Percentiles rank a stretch among this genome's conserved stretches.
These are phyloP conservation scores for Coemansia sp. DNA, from an alignment of 192 early-diverging fungal species.

Conservation along the genomic window DNA sequence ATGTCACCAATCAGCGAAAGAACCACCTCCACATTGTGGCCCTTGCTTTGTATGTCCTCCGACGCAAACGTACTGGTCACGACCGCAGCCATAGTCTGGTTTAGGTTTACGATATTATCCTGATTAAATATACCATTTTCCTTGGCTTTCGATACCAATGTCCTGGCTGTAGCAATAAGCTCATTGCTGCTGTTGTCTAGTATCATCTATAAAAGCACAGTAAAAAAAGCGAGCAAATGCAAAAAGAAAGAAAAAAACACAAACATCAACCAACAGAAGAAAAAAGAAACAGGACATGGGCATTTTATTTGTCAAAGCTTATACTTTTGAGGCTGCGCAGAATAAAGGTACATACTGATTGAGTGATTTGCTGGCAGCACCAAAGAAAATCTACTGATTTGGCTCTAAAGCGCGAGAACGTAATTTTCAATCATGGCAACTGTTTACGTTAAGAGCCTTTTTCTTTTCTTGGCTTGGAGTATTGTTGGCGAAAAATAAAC, in stretches of 20 bases:
- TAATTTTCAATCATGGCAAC: background rate
- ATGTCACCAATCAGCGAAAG: constrained; percentile 18
- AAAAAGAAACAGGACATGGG: background rate
- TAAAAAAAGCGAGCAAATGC: background rate
- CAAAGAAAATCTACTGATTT: background rate
- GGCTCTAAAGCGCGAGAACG: background rate
- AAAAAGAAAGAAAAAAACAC: background rate
- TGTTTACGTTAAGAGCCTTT: constrained; percentile 7
- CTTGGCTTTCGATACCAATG: constrained; percentile 14
- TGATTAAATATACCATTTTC: background rate
- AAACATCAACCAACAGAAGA: background rate
- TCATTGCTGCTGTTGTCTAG: background rate
- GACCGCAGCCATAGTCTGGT: constrained; percentile 9
- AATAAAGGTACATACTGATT: too few relatives aligned
- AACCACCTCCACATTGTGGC: constrained; percentile 2
- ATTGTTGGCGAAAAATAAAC: background rate
- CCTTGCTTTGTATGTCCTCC: background rate
- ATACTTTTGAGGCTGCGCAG: too few relatives aligned
- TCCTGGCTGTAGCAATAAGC: constrained; percentile 4
- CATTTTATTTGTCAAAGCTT: background rate
- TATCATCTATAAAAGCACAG: background rate
- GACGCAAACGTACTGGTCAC: constrained; percentile 10
- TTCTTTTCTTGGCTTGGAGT: background rate
- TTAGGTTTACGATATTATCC: constrained; percentile 11
- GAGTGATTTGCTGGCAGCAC: too few relatives aligned